Percentiles rank a stretch among this genome's conserved stretches.
Conservation (phyloP, 305 asterid species). For the Petunia hybrid region DNA sequence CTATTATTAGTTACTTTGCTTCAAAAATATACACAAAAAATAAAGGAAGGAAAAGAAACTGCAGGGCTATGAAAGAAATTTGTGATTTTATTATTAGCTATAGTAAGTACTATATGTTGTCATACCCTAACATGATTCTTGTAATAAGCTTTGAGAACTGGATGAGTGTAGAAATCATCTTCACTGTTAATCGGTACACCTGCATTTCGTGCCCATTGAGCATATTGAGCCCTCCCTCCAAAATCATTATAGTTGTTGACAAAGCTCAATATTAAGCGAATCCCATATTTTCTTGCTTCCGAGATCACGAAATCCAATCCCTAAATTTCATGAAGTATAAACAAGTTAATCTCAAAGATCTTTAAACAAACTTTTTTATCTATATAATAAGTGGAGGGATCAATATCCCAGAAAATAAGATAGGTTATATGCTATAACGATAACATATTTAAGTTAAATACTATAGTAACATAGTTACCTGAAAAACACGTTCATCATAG, state of each 20-base stretch:
- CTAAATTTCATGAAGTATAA: conserved; percentile 32
- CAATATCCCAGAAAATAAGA: neutral
- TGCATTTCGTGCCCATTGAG: conserved; percentile 62
- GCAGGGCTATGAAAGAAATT: too few species aligned
- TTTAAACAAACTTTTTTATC: too few species aligned
- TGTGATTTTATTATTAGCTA: too few species aligned
- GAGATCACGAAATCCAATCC: conserved; percentile 74
- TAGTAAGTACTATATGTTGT: neutral
- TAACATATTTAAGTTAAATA: neutral
- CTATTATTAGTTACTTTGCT: neutral
- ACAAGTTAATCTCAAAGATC: too few species aligned
- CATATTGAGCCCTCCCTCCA: conserved; percentile 69
- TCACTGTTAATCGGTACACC: conserved; percentile 51
- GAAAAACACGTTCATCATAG: conserved; percentile 68
- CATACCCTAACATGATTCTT: conserved; percentile 53
- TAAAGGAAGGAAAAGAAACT: neutral
- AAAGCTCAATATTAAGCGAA: conserved; percentile 67
- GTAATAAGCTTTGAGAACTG: conserved; percentile 48
- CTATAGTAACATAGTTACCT: conserved; percentile 36
- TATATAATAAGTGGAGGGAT: too few species aligned
- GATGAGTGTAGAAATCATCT: conserved; percentile 60
- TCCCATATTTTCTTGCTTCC: conserved; percentile 63
- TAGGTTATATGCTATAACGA: neutral
- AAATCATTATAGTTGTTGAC: conserved; percentile 66
- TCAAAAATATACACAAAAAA: neutral